Conservation (phyloP, 129 eudicot species). For the Lactuca saligna region DNA sequence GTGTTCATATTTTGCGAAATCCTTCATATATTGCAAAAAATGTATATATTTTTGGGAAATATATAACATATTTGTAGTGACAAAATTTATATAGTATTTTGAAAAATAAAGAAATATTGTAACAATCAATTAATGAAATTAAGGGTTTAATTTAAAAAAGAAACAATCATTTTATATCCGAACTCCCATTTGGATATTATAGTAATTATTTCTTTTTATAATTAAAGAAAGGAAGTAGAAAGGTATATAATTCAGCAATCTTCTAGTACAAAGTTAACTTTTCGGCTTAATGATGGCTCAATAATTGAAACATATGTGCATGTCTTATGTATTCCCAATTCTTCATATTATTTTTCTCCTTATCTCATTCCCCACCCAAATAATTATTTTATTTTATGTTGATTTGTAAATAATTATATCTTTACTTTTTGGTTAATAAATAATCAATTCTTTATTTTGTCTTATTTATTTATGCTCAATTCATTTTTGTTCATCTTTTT, state of each 20-base stretch:
- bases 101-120: too few relatives aligned
- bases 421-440: slow-evolving; percentile 14
- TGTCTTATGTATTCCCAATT: slow-evolving; percentile 40
- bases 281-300: slow-evolving; percentile 44
- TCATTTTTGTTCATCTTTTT: slow-evolving; percentile 14
- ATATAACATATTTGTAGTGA: background rate
- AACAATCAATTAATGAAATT: background rate
- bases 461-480: slow-evolving; percentile 14
- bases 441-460: slow-evolving; percentile 12
- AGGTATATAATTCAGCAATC: slow-evolving; percentile 11
- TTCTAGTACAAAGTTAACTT: slow-evolving; percentile 38
- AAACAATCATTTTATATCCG: background rate
- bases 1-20: background rate
- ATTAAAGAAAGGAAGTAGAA: slow-evolving; percentile 10
- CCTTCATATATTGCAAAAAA: background rate
- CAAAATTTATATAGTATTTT: too few relatives aligned
- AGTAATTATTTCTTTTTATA: slow-evolving; percentile 12
- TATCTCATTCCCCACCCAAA: slow-evolving; percentile 30
- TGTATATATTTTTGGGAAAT: background rate
- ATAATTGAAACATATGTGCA: slow-evolving; percentile 41
- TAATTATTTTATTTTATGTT: slow-evolving; percentile 6
- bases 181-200: background rate
- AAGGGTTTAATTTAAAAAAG: too few relatives aligned
- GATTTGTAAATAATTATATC: slow-evolving; percentile 2
- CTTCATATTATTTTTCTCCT: slow-evolving; percentile 26